Evolutionary conservation across 176 grass and related monocot genomes (phyloP).

Genomic region (Alopecurus myosuroides): DNA sequence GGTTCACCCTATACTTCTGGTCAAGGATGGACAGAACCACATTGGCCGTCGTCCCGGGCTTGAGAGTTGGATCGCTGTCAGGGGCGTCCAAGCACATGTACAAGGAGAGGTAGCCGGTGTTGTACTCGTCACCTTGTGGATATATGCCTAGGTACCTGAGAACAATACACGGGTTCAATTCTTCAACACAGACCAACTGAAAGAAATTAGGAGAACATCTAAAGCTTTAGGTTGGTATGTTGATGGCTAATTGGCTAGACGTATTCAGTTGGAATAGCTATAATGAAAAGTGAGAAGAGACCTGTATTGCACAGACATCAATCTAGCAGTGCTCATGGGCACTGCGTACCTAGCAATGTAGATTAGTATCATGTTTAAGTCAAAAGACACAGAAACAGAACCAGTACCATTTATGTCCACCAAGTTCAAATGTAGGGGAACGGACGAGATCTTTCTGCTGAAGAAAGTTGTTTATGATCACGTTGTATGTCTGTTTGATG

Average conservation of each 20-base stretch:
- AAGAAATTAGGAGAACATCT: neutral
- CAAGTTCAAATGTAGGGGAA: slow-evolving; percentile 22
- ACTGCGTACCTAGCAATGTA: no score
- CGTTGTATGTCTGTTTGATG: slow-evolving; percentile 16
- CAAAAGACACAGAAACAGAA: neutral
- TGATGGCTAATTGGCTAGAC: neutral
- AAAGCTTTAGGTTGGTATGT: neutral
- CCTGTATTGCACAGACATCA: neutral
- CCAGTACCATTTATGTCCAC: slow-evolving; percentile 16
- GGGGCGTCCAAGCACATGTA: neutral
- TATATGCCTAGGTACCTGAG: neutral
- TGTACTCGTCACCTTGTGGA: neutral
- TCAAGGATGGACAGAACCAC: neutral
- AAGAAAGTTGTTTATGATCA: slow-evolving; percentile 14
- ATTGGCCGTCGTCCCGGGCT: neutral
- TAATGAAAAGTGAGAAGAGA: neutral
- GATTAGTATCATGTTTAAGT: neutral
- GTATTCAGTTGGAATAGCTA: neutral
- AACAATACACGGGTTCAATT: neutral
- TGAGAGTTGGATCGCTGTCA: neutral
- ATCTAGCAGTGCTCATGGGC: no score
- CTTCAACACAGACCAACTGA: neutral
- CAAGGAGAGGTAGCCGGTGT: slow-evolving; percentile 2
- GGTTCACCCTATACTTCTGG: neutral
- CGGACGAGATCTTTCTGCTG: neutral